Base-by-base conservation (phyloP, 2,329 filamentous ascomycete genomes). In the Stemphylium lycopersici region DNA sequence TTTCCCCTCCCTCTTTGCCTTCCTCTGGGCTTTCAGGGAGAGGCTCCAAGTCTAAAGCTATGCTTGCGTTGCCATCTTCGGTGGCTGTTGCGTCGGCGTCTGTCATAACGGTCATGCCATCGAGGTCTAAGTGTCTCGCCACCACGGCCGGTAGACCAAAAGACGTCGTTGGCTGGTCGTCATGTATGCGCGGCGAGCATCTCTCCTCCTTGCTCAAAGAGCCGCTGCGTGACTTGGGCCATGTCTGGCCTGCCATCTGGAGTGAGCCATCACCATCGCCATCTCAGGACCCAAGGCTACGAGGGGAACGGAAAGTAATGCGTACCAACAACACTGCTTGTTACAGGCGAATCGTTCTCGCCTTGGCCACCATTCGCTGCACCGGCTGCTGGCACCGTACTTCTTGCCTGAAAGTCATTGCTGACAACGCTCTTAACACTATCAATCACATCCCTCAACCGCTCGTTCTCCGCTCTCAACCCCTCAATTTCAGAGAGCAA, bases 401-500 rank as follows among this genome's bases (percentile, higher is more conserved):
- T 58, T 31, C 64, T 57, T 4, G 22, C 22, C 26, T 29, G 54
- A 1, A 65, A 32, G 8, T 69, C 63, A 41, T 56, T 53, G 3
- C 71, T 69, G 7, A 75, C 65, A 3, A 72, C 58, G 45, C 58
- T 69, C 48, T 67, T 73, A 26, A 75, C 70, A 26, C 59, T 70
- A 22, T 73, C 70, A n/a, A 74, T 74, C 1, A 72, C 58, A 54
- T 70, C 65, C 48, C 60, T 59, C 22, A 75, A 44, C 13, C 68
- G 63, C 54, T 73, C 70, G n/a, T 75, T 75, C 46, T 75, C 71
- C 12, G 63, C 56, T 44, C 71, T 60, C 12, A 75, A 45, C 3
- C 44, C 51, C 16, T 73, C 69, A 32, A 74, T 73, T 36, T 74
- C 71, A 4, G 61, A 62, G 2, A 75, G 56, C 6, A 75, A 44